Conservation (phyloP, 352 stramenopile genomes). For the Globisporangium mamillatum region DNA sequence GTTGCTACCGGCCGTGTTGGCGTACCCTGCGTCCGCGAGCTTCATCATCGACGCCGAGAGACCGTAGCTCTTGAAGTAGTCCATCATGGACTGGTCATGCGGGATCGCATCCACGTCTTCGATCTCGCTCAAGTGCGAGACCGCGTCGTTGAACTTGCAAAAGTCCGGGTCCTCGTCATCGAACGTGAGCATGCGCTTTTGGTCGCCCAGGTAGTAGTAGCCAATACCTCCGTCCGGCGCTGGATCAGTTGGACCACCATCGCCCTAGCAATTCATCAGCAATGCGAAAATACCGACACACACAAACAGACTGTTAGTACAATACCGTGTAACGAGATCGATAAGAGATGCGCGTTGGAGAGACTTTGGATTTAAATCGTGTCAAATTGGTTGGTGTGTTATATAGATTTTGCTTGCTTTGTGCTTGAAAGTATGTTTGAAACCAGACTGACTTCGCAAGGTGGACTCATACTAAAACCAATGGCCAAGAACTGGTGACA, state of each 20-base stretch:
- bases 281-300: neutral
- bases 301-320: neutral
- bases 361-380: constrained; percentile 6
- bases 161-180: constrained; percentile 73
- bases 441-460: constrained; percentile 82
- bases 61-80: constrained; percentile 64
- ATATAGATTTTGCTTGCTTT: constrained; percentile 4
- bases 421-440: constrained; percentile 50
- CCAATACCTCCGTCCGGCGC: constrained; percentile 74
- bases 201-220: constrained; percentile 86
- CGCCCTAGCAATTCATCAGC: constrained; percentile 38
- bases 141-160: constrained; percentile 64
- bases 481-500: constrained; percentile 82
- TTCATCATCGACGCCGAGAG: constrained; percentile 81
- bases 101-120: constrained; percentile 62
- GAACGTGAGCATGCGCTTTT: constrained; percentile 77
- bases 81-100: constrained; percentile 62
- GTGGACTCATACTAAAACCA: constrained; percentile 61
- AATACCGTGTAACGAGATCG: neutral
- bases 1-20: constrained; percentile 69
- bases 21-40: constrained; percentile 74
- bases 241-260: constrained; percentile 69
- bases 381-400: neutral
- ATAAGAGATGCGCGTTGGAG: neutral
- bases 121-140: constrained; percentile 59